Conservation (phyloP, 2,329 filamentous ascomycete species). For the Cadophora sp. region DNA sequence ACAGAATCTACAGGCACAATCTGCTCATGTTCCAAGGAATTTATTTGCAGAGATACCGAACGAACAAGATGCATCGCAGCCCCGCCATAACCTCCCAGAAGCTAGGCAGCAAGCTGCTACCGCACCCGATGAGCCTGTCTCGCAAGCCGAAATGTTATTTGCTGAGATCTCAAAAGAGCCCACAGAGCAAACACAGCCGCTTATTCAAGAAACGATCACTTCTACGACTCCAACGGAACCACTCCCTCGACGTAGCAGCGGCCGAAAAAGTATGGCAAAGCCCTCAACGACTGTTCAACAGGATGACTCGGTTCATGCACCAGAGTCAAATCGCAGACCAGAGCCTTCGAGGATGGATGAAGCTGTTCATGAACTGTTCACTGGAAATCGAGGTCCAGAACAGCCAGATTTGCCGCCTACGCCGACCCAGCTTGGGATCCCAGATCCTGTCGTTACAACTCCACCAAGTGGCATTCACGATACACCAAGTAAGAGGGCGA, state of each 20-base stretch:
- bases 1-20: not conserved
- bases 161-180: conserved; percentile 7
- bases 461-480: conserved; percentile 66
- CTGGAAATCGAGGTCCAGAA: conserved; percentile 39
- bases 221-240: conserved; percentile 33
- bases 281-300: not conserved
- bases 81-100: not conserved
- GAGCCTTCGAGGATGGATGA: conserved; percentile 12
- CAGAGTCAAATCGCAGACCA: conserved; percentile 1
- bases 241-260: conserved; percentile 9
- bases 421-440: conserved; percentile 54
- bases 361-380: conserved; percentile 15
- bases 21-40: not conserved
- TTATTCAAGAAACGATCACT: conserved; percentile 6
- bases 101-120: conserved; percentile 9
- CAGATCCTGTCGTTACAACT: conserved; percentile 60
- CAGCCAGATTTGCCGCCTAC: conserved; percentile 71
- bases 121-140: not conserved
- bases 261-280: not conserved
- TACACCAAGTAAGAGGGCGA: conserved; percentile 59
- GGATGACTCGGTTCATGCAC: not conserved
- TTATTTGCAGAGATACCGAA: conserved; percentile 12
- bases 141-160: conserved; percentile 1
- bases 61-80: not conserved
- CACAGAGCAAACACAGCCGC: not conserved